These are phyloP conservation scores for Cyclotella choctawhatcheeana DNA, from an alignment of 108 stramenopile species.

Conservation along the genomic window DNA sequence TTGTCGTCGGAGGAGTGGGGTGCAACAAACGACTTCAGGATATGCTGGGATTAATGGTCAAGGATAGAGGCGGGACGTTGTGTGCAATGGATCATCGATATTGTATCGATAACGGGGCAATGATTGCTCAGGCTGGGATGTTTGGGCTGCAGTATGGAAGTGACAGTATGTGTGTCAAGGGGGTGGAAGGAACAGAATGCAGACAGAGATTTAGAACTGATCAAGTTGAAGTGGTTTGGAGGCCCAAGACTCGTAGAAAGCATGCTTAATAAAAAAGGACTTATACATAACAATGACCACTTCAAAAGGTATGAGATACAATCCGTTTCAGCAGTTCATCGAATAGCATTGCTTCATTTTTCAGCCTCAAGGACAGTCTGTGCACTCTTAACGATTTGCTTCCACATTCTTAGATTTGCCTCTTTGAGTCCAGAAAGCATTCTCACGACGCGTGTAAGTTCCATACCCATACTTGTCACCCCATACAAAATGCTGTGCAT, in stretches of 20 bases:
- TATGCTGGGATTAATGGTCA: slow-evolving; percentile 97
- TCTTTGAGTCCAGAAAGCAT: slow-evolving; percentile 51
- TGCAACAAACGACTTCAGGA: slow-evolving; percentile 97
- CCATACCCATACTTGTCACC: slow-evolving; percentile 43
- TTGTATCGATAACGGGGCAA: slow-evolving; percentile 99
- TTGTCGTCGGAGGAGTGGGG: slow-evolving; percentile 99
- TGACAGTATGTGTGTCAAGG: slow-evolving; percentile 54
- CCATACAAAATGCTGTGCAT: slow-evolving; percentile 52
- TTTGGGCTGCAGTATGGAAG: slow-evolving; percentile 93
- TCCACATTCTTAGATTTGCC: slow-evolving; percentile 49
- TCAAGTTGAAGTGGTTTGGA: slow-evolving; percentile 91
- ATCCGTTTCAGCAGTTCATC: too few relatives aligned
- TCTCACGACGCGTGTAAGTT: slow-evolving; percentile 34
- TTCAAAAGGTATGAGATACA: too few relatives aligned
- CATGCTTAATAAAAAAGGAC: slow-evolving; percentile 28
- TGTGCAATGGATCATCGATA: slow-evolving; percentile 99
- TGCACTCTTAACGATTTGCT: slow-evolving; percentile 28
- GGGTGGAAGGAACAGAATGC: slow-evolving; percentile 86
- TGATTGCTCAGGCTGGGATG: slow-evolving; percentile 99
- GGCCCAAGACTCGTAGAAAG: slow-evolving; percentile 56
- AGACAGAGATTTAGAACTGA: slow-evolving; percentile 97
- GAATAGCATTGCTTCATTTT: too few relatives aligned
- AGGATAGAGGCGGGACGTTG: slow-evolving; percentile 88
- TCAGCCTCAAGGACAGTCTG: slow-evolving; percentile 30
- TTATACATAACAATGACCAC: too few relatives aligned